A percentile compares a stretch with the other conserved stretches of the same genome.
Conservation (phyloP, 805 yeast genomes). For the Candida pseudofarinosa region DNA sequence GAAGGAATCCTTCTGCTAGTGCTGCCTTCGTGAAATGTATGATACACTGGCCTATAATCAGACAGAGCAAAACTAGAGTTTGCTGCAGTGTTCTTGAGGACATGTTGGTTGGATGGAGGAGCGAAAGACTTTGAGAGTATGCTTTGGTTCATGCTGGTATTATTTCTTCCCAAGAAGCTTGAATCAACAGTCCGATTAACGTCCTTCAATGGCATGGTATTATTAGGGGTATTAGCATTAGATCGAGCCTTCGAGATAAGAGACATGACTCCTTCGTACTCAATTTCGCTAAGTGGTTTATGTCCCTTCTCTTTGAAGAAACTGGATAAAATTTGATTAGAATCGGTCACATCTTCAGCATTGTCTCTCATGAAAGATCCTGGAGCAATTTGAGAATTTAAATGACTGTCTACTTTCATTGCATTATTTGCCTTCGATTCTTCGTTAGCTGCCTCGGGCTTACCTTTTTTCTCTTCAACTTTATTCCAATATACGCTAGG, state of each 20-base stretch:
- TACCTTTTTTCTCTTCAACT: slow-evolving; percentile 1
- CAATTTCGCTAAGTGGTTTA: slow-evolving; percentile 66
- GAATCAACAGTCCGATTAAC: neutral
- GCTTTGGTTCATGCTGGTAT: neutral
- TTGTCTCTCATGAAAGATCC: slow-evolving; percentile 5
- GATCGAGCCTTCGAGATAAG: slow-evolving; percentile 27
- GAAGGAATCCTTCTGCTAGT: slow-evolving; percentile 25
- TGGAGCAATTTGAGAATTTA: slow-evolving; percentile 6
- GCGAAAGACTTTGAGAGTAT: slow-evolving; percentile 10
- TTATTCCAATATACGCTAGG: slow-evolving; percentile 2
- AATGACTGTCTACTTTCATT: neutral
- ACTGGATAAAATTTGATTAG: slow-evolving; percentile 58
- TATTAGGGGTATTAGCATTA: slow-evolving; percentile 4
- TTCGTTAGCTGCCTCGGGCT: neutral
- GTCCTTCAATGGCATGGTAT: neutral
- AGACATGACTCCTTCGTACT: slow-evolving; percentile 76
- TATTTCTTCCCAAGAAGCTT: neutral
- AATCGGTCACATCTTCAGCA: slow-evolving; percentile 9
- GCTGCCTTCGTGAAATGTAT: slow-evolving; percentile 23
- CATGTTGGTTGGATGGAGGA: slow-evolving; percentile 26
- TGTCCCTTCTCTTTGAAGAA: slow-evolving; percentile 77
- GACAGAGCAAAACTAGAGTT: slow-evolving; percentile 25
- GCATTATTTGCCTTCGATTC: neutral
- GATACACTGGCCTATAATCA: slow-evolving; percentile 37
- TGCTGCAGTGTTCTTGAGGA: slow-evolving; percentile 22